A percentile compares a stretch with the other conserved stretches of the same genome.
Evolutionary conservation across 2,329 filamentous ascomycete species (phyloP).

Genomic region (Aspergillus sp.): DNA sequence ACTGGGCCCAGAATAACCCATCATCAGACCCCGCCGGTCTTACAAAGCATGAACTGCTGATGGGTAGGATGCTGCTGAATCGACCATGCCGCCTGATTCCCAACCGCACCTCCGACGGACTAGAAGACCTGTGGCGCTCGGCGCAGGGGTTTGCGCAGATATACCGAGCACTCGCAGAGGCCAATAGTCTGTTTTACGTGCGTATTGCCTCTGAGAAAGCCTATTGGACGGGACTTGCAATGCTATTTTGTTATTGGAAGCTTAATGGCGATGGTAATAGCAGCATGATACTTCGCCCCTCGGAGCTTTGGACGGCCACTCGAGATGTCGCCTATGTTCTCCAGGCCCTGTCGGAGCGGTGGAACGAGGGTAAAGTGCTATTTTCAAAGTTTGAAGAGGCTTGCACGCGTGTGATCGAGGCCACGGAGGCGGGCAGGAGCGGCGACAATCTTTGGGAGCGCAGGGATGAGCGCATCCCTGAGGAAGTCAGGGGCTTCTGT

Average conservation of each 20-base stretch:
- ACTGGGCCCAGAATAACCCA: not conserved
- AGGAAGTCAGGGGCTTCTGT: not conserved
- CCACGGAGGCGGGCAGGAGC: not conserved
- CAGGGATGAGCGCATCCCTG: not conserved
- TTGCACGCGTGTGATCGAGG: not conserved
- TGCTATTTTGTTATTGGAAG: not conserved
- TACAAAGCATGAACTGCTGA: not conserved
- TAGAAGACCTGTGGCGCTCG: not conserved
- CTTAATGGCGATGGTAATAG: not conserved
- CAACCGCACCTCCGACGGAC: not conserved
- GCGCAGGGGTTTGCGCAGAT: not conserved
- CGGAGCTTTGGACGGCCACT: not conserved
- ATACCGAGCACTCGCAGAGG: not conserved
- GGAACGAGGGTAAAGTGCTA: not conserved
- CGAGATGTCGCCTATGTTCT: not conserved
- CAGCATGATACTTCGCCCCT: not conserved
- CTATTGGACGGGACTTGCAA: not conserved
- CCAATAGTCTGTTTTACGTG: not conserved
- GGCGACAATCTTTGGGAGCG: not conserved
- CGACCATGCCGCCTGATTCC: not conserved
- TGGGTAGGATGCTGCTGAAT: not conserved
- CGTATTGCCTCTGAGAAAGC: not conserved
- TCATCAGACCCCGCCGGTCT: not conserved
- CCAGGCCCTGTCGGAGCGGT: not conserved
- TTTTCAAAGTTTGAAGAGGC: not conserved